Evolutionary conservation across 495 filamentous ascomycete species (phyloP).

Genomic region (Penicillium parvum): DNA sequence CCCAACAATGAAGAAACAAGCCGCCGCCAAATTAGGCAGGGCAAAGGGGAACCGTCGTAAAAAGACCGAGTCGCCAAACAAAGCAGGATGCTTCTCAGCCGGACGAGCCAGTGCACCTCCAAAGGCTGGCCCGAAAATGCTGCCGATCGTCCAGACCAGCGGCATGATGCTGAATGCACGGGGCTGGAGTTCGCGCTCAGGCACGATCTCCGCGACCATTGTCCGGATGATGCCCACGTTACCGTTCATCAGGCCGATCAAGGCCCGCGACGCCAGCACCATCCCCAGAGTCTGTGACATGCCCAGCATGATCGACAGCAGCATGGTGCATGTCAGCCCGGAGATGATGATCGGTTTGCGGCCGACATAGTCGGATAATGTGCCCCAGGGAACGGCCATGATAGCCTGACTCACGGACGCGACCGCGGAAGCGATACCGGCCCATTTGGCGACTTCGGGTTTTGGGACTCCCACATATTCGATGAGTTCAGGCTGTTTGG

Average conservation of each 20-base stretch:
- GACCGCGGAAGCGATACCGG: constrained; percentile 64
- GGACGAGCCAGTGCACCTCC: constrained; percentile 83
- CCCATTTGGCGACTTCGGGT: constrained; percentile 72
- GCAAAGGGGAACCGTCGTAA: constrained; percentile 73
- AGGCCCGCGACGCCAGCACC: constrained; percentile 63
- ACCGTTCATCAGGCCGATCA: constrained; percentile 69
- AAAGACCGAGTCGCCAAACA: constrained; percentile 64
- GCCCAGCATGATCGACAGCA: constrained; percentile 67
- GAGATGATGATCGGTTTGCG: constrained; percentile 71
- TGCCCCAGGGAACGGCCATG: constrained; percentile 77
- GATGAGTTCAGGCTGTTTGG: constrained; percentile 69
- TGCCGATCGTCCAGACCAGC: constrained; percentile 73
- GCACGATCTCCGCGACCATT: constrained; percentile 79
- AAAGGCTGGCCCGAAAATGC: constrained; percentile 83
- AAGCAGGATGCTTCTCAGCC: constrained; percentile 57
- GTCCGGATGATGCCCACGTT: constrained; percentile 80
- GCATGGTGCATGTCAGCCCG: constrained; percentile 69
- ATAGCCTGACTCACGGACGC: constrained; percentile 69
- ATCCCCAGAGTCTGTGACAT: constrained; percentile 67
- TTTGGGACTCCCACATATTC: constrained; percentile 69
- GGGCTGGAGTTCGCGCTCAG: constrained; percentile 75
- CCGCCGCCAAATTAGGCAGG: constrained; percentile 75
- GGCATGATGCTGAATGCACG: constrained; percentile 83
- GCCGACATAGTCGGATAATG: constrained; percentile 66
- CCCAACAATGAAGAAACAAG: constrained; percentile 66